Base-by-base conservation (phyloP, 2,329 filamentous ascomycete genomes). In the Aureobasidium melanogenum region DNA sequence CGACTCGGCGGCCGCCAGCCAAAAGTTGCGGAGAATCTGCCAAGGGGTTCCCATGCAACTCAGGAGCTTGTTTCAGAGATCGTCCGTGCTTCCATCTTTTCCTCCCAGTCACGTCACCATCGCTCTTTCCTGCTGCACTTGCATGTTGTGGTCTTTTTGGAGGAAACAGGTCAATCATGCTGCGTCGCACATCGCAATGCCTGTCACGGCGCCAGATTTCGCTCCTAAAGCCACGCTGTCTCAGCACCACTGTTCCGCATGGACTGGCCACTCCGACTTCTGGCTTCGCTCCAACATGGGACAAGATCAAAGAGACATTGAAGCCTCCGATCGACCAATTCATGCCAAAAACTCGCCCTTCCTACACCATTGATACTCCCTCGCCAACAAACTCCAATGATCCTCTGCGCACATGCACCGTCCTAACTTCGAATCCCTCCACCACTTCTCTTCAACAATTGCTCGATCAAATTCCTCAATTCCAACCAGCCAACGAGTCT, bases 291-390 rank as follows among this genome's bases (percentile, higher is more conserved):
- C 51, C 51, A n/a, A 55, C 51, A 19, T 55, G 36, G 36, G 51
- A 55, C 51, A 55, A 55, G 51, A 55, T 55, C 51, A 55, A 55
- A 55, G 51, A 55, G 5, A 55, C 22, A 39, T 10, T 55, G 51
- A 32, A 55, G 51, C 15, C 38, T 22, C 54, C 54, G 14, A 3
- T 36, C 7, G 39, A 57, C 3, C 54, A 57, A 34, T 32, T 43
- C 36, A 28, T 17, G 7, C 17, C 51, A n/a, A 19, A 28, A 15
- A 6, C 6, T 6, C 51, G 38, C 15, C 51, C 51, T 43, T 55
- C 51, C 10, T 55, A 55, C 5, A 55, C 38, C 17, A 8, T 26
- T n/a, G 26, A 19, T 7, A 26, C 26, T 1, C 26, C 26, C 8
- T 19, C 24, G 4, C 14, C 51, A 3, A 10, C 15, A 12, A 14